Evolutionary conservation across 2,329 filamentous ascomycete species (phyloP).

Genomic region (Phyllosticta paracitricarpa): DNA sequence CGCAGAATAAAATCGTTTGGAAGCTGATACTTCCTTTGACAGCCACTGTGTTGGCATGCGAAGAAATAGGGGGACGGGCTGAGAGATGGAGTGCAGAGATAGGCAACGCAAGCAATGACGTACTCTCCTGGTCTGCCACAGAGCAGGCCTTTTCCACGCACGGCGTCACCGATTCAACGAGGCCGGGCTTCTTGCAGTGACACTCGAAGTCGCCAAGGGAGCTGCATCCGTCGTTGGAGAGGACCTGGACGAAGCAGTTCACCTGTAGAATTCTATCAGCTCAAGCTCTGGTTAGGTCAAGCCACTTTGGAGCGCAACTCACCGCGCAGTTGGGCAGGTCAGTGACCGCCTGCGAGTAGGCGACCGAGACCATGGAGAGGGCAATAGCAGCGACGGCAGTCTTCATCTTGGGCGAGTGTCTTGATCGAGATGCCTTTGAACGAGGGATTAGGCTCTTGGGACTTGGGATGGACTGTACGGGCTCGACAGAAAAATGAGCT

Average conservation of each 20-base stretch:
- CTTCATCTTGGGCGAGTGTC: slow-evolving; percentile 22
- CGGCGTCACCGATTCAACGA: slow-evolving; percentile 34
- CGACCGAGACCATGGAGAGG: slow-evolving; percentile 35
- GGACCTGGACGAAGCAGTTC: slow-evolving; percentile 34
- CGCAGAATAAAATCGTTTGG: no score
- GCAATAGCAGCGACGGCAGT: slow-evolving; percentile 27
- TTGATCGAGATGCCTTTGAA: neutral
- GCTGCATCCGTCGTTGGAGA: slow-evolving; percentile 36
- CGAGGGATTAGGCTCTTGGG: neutral
- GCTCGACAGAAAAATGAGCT: neutral
- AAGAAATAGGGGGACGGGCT: no score
- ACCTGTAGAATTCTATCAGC: slow-evolving; percentile 28
- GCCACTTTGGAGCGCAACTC: slow-evolving; percentile 15
- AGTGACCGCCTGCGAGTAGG: slow-evolving; percentile 33
- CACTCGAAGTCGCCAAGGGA: slow-evolving; percentile 39
- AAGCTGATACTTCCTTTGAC: neutral
- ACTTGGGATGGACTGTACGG: neutral
- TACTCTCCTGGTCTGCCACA: slow-evolving; percentile 29
- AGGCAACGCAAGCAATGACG: neutral
- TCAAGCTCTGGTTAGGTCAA: neutral
- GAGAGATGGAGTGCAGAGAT: neutral
- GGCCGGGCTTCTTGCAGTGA: slow-evolving; percentile 37
- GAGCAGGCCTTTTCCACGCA: slow-evolving; percentile 37
- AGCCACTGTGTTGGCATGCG: no score
- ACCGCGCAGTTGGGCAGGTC: slow-evolving; percentile 39